Evolutionary conservation across 2,329 filamentous ascomycete species (phyloP), one percentile per base, ranked within the genome.

Genomic region (Ophidiomyces ophidiicola): DNA sequence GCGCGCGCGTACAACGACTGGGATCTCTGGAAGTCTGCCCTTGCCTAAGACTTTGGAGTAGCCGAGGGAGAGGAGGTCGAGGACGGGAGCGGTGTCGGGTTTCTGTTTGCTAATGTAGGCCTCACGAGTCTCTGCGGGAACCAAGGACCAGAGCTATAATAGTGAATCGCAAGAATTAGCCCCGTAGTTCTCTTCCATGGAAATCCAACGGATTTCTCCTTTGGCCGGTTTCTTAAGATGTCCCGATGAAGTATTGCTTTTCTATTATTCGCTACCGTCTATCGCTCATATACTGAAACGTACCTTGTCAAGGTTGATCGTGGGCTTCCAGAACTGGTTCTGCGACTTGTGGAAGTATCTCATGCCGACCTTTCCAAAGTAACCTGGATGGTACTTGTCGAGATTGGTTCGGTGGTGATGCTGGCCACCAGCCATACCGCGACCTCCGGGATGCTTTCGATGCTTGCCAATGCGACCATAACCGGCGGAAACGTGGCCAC

Each of bases 1-100:
- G 66, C 90, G 76, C 56, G 90, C 88, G 63, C 84, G 84, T 54
- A 98, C 87, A 60, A 98, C 84, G 59, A 98, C 69, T 54, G 90
- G 90, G 60, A 96, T 77, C 62, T 88, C 74, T 60, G 90, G 88
- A 59, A 96, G 74, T 62, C 88, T 80, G 69, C 90, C 90, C 80
- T 98, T 98, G 67, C 90, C 92, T 64, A 98, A 82, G 54, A 98
- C 79, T 76, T 98, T 98, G 63, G 86, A 83, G 80, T 96, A 98
- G 57, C 92, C 90, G 68, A 94, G 81, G 58, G 86, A 76, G 51
- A 96, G 81, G 67, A 98, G 84, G 73, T 98, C 88, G 73, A 98
- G 80, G 62, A 98, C 90, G 63, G 90, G 90, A 50, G 88, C 86
- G 65, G 83, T 93, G 68, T 94, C 85, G 71, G 85, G 84, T 53